phyloP scores from a whole-genome alignment of 2,329 filamentous ascomycete species.

The Fusarium globosum region DNA sequence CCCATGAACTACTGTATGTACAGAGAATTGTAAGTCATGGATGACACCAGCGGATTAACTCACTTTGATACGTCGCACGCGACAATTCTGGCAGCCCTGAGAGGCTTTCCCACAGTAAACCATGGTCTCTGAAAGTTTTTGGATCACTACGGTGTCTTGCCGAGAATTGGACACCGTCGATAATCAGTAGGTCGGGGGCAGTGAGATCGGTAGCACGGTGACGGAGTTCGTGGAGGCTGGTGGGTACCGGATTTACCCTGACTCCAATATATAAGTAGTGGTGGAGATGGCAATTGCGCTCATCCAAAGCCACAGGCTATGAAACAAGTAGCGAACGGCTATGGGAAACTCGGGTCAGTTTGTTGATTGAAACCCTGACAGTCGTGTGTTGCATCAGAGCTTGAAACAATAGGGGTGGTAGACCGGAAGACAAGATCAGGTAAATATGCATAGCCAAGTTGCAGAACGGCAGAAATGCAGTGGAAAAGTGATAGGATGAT shows the following conservation, averaged over 20 bases:
- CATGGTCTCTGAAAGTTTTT: slow-evolving; percentile 51
- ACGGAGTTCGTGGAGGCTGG: slow-evolving; percentile 8
- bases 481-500: not conserved
- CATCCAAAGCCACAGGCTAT: not conserved
- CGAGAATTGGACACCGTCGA: slow-evolving; percentile 22
- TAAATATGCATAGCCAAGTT: slow-evolving; percentile 14
- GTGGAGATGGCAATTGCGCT: not conserved
- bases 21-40: not conserved
- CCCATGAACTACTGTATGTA: not conserved
- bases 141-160: slow-evolving; percentile 10
- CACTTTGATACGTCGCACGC: slow-evolving; percentile 66
- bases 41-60: slow-evolving; percentile 26
- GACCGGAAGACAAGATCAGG: slow-evolving; percentile 1
- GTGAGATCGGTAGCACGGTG: slow-evolving; percentile 10
- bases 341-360: not conserved
- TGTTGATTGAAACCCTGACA: slow-evolving; percentile 3
- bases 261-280: slow-evolving; percentile 9
- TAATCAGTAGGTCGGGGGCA: slow-evolving; percentile 10
- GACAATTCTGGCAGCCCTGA: slow-evolving; percentile 65
- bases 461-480: not conserved
- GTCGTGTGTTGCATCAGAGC: slow-evolving; percentile 1
- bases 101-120: slow-evolving; percentile 69
- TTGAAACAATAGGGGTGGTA: slow-evolving; percentile 26
- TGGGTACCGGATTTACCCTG: slow-evolving; percentile 1
- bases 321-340: slow-evolving; percentile 5